A percentile compares a stretch with the other conserved stretches of the same genome.
Evolutionary conservation across 176 grass and related monocot genomes (phyloP).

Genomic region (Bonia amplexicaulis): DNA sequence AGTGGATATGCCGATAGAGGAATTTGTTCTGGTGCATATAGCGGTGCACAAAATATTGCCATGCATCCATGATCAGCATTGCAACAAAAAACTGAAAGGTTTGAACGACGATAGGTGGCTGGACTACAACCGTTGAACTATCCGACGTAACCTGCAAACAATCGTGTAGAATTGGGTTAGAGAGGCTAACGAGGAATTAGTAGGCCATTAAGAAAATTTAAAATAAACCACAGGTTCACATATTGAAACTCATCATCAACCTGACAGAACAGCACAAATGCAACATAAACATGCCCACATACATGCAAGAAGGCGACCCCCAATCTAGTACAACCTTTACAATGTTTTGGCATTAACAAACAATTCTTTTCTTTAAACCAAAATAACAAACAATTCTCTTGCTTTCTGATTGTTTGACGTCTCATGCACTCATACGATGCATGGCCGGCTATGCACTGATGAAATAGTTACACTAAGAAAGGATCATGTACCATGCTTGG

Average conservation of each 20-base stretch:
- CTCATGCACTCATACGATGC: neutral
- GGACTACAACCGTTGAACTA: conserved; percentile 44
- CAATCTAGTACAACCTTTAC: neutral
- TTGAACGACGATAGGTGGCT: conserved; percentile 59
- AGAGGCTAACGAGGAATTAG: neutral
- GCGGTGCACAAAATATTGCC: conserved; percentile 90
- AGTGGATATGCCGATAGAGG: conserved; percentile 76
- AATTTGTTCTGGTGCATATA: conserved; percentile 97
- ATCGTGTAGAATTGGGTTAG: conserved; percentile 5
- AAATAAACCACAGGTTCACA: neutral
- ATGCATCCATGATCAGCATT: conserved; percentile 85
- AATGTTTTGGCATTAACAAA: neutral
- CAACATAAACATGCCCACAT: neutral
- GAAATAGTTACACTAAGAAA: neutral
- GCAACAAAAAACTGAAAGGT: conserved; percentile 67
- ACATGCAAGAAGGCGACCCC: neutral
- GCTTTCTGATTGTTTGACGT: neutral
- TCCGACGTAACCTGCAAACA: conserved; percentile 65
- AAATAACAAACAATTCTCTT: neutral
- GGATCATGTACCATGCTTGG: neutral
- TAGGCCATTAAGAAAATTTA: neutral
- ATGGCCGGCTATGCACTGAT: neutral
- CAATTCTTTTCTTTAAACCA: too few relatives aligned
- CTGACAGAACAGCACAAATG: neutral
- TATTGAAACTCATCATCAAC: neutral